Base-by-base conservation (phyloP, 805 yeast genomes). In the Danielia reshetovae region DNA sequence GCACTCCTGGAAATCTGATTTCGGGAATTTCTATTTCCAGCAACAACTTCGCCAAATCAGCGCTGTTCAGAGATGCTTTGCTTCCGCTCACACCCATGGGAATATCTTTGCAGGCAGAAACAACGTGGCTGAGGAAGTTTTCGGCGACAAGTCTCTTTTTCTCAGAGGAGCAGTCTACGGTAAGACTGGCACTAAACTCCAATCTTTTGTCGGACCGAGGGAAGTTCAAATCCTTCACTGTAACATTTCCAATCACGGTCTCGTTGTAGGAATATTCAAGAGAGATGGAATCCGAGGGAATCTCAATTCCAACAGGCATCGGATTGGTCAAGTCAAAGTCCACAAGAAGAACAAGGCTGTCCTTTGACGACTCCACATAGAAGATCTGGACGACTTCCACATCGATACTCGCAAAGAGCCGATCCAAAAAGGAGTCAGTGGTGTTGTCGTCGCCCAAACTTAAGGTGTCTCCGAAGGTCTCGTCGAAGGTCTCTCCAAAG, bases 251-350 rank as follows among this genome's bases (percentile, higher is more conserved):
- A 24, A 73, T 43, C 1, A 18, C 32, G 0, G 71, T 55, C 1
- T 54, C 56, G 34, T 68, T 64, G 40, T 51, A 57, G 2, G 35
- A 43, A 5, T 70, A 31, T 5, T 52, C 47, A 14, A 69, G 42
- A 5, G 45, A 46, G 5, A 61, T n/a, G 2, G 30, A 27, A 18
- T 56, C 53, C 6, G 44, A 37, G 4, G 57, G 49, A 4, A 59
- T 22, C 2, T 47, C 53, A 11, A 59, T 26, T 1, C 58, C 49
- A 7, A 48, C 31, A 13, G 43, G 43, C 15, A 62, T 43, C 1
- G 72, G 70, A 40, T 68, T 71, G 9, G 34, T 23, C 3, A 70
- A 22, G 12, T 52, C 55, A 4, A 62, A 21, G 26, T 57, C 64
- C 19, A 60, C 49, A 27, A 55, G 28, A 4, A 72, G 31, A 4